phyloP scores from a whole-genome alignment of 2,329 filamentous ascomycete species.

The Xylariaceae sp. region DNA sequence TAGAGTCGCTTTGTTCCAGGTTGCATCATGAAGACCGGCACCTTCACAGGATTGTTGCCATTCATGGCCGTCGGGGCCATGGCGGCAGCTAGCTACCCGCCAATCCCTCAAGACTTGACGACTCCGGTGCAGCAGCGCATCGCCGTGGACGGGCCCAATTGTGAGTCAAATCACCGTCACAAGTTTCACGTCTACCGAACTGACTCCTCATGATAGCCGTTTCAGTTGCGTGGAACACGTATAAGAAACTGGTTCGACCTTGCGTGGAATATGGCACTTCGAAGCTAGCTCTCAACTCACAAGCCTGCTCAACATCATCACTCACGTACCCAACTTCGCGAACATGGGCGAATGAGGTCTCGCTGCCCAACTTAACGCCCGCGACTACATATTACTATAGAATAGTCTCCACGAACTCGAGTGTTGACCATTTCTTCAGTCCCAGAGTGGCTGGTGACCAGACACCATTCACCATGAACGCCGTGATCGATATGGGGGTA shows the following conservation, averaged over 20 bases:
- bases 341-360: conserved; percentile 48
- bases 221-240: conserved; percentile 55
- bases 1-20: background rate
- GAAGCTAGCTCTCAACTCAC: conserved; percentile 29
- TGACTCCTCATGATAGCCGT: conserved; percentile 33
- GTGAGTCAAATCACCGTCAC: conserved; percentile 28
- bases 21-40: conserved; percentile 20
- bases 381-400: conserved; percentile 58
- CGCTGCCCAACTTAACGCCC: conserved; percentile 39
- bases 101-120: conserved; percentile 43
- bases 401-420: conserved; percentile 53
- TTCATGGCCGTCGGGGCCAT: conserved; percentile 21
- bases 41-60: conserved; percentile 21
- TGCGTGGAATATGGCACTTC: conserved; percentile 51
- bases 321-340: conserved; percentile 50
- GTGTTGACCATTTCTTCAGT: conserved; percentile 48
- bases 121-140: conserved; percentile 52
- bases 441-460: conserved; percentile 49
- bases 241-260: conserved; percentile 36
- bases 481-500: conserved; percentile 51
- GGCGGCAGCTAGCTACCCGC: conserved; percentile 35
- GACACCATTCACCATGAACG: conserved; percentile 48
- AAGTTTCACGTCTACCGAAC: conserved; percentile 1
- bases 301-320: conserved; percentile 41
- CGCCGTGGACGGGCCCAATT: conserved; percentile 43